Conservation (phyloP, 768 basidiomycete species). For the Glaciozyma antarctica region DNA sequence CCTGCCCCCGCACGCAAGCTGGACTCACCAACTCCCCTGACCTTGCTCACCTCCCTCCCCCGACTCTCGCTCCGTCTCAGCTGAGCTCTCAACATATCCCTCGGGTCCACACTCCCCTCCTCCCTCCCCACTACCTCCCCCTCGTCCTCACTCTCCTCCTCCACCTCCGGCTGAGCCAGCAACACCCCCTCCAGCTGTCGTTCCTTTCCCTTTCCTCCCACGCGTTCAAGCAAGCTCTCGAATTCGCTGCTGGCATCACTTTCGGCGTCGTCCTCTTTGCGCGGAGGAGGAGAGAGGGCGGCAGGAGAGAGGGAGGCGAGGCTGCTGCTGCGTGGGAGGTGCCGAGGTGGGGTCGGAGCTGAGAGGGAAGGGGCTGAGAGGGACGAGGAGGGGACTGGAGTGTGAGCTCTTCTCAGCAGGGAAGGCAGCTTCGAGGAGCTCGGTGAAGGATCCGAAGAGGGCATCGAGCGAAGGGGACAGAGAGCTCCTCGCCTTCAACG, state of each 20-base stretch:
- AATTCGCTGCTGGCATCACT: not conserved
- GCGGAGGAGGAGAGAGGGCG: no score
- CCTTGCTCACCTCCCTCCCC: not conserved
- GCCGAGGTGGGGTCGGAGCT: no score
- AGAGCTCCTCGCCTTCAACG: no score
- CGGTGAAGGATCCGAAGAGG: no score
- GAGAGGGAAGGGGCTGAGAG: no score
- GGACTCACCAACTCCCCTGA: not conserved
- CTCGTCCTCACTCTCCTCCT: conserved; percentile 10
- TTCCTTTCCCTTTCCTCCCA: not conserved
- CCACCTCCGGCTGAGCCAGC: conserved; percentile 1
- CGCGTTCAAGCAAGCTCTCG: not conserved
- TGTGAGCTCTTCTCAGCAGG: no score
- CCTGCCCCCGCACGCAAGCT: not conserved
- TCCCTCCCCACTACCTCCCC: not conserved
- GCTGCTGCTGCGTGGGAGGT: no score
- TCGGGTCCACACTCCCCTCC: conserved; percentile 18
- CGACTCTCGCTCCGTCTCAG: not conserved
- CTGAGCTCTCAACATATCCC: conserved; percentile 23
- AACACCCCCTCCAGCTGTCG: not conserved
- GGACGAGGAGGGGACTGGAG: no score
- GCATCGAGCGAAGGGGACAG: no score
- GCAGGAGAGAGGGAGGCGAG: no score
- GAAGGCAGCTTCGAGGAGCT: no score
- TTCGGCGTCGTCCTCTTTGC: not conserved